phyloP scores from a whole-genome alignment of 139 green algal species.

The Chlamydomonas schloesseri region DNA sequence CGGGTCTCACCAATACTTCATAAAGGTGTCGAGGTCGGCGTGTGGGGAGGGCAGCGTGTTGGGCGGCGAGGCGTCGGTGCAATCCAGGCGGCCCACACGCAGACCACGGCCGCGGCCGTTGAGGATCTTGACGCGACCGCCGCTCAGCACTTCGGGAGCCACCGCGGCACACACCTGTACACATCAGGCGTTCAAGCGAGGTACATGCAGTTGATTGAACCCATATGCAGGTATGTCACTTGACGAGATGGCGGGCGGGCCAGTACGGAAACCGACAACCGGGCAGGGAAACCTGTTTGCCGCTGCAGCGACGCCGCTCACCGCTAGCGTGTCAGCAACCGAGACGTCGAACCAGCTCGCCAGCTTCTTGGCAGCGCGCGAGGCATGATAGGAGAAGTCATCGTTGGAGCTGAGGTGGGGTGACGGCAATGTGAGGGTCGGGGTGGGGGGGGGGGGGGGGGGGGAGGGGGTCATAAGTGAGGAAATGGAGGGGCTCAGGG shows the following conservation, averaged over 20 bases:
- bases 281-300: not conserved
- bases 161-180: slow-evolving; percentile 9
- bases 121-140: not conserved
- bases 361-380: not conserved
- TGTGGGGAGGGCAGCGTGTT: too few species aligned
- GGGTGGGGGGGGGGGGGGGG: too few species aligned
- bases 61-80: too few species aligned
- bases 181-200: too few species aligned
- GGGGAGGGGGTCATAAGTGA: too few species aligned
- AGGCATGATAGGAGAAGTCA: not conserved
- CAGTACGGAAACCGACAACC: not conserved
- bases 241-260: too few species aligned
- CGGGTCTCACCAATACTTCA: too few species aligned
- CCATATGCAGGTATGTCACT: too few species aligned
- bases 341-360: slow-evolving; percentile 1
- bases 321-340: slow-evolving; percentile 15
- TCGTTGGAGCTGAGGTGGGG: not conserved
- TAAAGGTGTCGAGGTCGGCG: too few species aligned
- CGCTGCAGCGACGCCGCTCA: not conserved
- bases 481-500: too few species aligned
- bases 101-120: not conserved
- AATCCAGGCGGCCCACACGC: slow-evolving; percentile 1
- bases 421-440: too few species aligned
- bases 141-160: not conserved
- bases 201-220: too few species aligned